A percentile compares a stretch with the other conserved stretches of the same genome.
Evolutionary conservation across 1,284 basidiomycete genomes (phyloP).

Genomic region (Chiua sp.): DNA sequence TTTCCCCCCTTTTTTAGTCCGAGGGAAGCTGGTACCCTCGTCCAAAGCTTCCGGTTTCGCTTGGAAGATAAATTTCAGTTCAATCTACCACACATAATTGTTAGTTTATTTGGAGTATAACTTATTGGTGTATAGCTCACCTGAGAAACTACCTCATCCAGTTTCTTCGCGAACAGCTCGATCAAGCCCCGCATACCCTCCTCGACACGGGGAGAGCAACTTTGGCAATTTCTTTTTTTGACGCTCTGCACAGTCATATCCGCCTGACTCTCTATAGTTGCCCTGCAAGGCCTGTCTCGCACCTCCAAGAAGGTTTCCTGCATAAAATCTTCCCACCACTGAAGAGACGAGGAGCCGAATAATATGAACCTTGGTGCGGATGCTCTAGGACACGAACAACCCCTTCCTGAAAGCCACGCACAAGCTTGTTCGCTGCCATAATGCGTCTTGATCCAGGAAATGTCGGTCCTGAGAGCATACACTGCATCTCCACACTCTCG

Average conservation of each 20-base stretch:
- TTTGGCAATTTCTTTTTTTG: not conserved
- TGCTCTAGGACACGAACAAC: slow-evolving; percentile 6
- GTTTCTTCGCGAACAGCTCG: slow-evolving; percentile 13
- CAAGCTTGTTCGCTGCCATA: slow-evolving; percentile 8
- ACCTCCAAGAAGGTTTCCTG: slow-evolving; percentile 4
- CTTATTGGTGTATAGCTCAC: slow-evolving; percentile 13
- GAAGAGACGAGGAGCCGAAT: not conserved
- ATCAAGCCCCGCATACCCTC: slow-evolving; percentile 23
- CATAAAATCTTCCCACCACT: slow-evolving; percentile 31
- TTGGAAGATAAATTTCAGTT: slow-evolving; percentile 1
- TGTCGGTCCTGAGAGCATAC: slow-evolving; percentile 10
- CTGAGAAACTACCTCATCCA: slow-evolving; percentile 20
- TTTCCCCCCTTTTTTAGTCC: too few relatives aligned
- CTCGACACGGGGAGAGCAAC: slow-evolving; percentile 12
- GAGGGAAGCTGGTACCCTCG: too few relatives aligned
- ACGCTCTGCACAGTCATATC: slow-evolving; percentile 6
- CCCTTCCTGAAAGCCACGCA: slow-evolving; percentile 11
- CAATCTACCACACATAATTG: slow-evolving; percentile 10
- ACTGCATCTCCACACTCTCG: slow-evolving; percentile 16
- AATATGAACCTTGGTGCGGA: not conserved
- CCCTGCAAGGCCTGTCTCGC: slow-evolving; percentile 19
- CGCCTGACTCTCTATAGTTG: slow-evolving; percentile 11
- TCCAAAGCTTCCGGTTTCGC: too few relatives aligned
- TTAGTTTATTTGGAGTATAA: not conserved
- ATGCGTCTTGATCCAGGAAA: slow-evolving; percentile 22